A percentile compares a stretch with the other conserved stretches of the same genome.
Evolutionary conservation across 495 filamentous ascomycete species (phyloP).

Genomic region (Antarctomyces pellizariae): DNA sequence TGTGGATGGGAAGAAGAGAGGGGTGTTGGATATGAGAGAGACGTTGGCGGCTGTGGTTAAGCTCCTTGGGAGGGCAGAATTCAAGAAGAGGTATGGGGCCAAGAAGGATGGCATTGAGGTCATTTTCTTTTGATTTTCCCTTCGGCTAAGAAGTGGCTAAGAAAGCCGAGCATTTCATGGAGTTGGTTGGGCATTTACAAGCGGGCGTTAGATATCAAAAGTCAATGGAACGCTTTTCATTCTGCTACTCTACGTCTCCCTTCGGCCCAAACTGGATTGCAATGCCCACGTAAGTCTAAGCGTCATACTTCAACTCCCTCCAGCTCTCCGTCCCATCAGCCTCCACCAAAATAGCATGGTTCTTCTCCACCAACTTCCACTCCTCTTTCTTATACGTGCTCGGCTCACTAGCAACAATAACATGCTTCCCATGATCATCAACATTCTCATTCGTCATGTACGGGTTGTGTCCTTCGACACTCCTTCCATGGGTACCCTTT

Average conservation of each 20-base stretch:
- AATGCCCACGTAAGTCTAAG: neutral
- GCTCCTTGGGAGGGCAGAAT: constrained; percentile 38
- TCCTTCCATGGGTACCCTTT: constrained; percentile 10
- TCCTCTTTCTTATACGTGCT: constrained; percentile 22
- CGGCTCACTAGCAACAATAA: constrained; percentile 27
- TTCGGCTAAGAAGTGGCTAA: neutral
- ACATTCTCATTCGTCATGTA: constrained; percentile 1
- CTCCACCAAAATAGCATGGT: constrained; percentile 14
- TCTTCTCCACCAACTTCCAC: constrained; percentile 23
- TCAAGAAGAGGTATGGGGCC: constrained; percentile 43
- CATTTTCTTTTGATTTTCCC: constrained; percentile 34
- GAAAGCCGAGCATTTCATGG: neutral
- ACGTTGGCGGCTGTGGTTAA: constrained; percentile 51
- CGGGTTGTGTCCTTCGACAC: constrained; percentile 5
- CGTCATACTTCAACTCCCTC: neutral
- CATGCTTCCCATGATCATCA: constrained; percentile 19
- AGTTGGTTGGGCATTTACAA: too few species aligned
- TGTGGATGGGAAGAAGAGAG: constrained; percentile 78
- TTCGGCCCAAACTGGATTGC: too few species aligned
- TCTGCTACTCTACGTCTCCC: too few species aligned
- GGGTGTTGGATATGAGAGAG: constrained; percentile 83
- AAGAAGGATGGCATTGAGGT: constrained; percentile 26
- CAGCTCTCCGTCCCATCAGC: constrained; percentile 5
- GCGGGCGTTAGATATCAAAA: too few species aligned
- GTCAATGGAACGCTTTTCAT: too few species aligned